Base-by-base conservation (phyloP, 192 early-diverging fungal species). In the Coemansia sp. region DNA sequence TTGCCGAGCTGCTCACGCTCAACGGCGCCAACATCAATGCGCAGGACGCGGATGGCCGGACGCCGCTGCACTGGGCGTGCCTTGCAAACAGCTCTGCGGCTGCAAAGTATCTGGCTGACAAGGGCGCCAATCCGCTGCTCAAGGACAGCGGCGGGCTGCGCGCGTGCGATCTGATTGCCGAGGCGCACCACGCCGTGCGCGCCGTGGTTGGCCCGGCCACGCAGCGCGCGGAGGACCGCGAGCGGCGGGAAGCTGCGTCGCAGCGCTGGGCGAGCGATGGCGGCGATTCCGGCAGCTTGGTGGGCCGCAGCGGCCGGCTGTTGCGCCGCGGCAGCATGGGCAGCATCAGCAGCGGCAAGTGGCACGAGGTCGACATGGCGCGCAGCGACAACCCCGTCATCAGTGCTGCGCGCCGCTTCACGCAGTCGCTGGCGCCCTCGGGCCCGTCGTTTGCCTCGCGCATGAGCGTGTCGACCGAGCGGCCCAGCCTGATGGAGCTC, bases 391-490 rank as follows among this genome's bases (percentile, higher is more conserved):
- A 57, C 1, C 42, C 74, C 0, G 68, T 69, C 21, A 43, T 72
- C 23, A 47, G 60, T 11, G 66, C 67, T 0, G 73, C 67, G 3
- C 62, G 66, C 31, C 60, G 64, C 10, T 64, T 79, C 33, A 73
- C 76, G 6, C 62, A 69, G 59, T 59, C 76, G 18, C 33, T 79
- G 44, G 63, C 65, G 4, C 42, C 68, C 2, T 22, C 49, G 3
- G 48, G 48, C 27, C 28, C 48, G 0, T 62, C 53, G 21, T 18
- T 66, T 47, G 55, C 42, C 10, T 35, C 68, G 62, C 61, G 76
- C 7, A 64, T 69, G 69, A 79, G 76, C 66, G 70, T 79, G 51
- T 79, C 76, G 44, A 73, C 76, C 0, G 76, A 79, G 62, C 69
- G 76, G 23, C 76, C 76, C 18, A 79, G 61, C 42, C n/a, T 73